Evolutionary conservation across 306 rosid species (phyloP), one percentile per base, ranked within the genome.

Genomic region (Dicorynia guianensis): DNA sequence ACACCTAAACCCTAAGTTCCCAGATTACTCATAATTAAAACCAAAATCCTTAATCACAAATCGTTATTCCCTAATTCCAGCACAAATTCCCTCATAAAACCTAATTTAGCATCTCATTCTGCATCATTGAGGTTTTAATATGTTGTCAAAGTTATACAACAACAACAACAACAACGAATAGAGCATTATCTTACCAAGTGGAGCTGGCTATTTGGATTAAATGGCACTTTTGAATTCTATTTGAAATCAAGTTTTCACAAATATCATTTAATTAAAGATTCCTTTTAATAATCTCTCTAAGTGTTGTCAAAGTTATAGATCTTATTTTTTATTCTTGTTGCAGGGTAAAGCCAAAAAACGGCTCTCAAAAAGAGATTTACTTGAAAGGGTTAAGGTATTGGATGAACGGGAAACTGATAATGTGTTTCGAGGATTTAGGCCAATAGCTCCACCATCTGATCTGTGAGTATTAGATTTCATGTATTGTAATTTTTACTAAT

Each of bases 271-370:
- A n/a, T n/a, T n/a, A n/a, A n/a, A n/a, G n/a, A n/a, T n/a, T n/a
- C n/a, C n/a, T n/a, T n/a, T n/a, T n/a, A n/a, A n/a, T n/a, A n/a
- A n/a, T n/a, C n/a, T n/a, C n/a, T n/a, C n/a, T n/a, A n/a, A n/a
- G n/a, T 8, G 50, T 11, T 52, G 39, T 69, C 63, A 72, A 76
- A 54, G 48, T 57, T 58, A 65, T 63, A 11, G 55, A 17, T 13
- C 15, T 68, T 30, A 58, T 66, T 35, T 11, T 44, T 72, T 78
- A 48, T 70, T 77, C 39, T 85, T 72, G 50, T 57, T 84, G 64
- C 74, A 92, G 97, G 87, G 89, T 63, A 88, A 80, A 80, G 83
- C 85, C 78, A 88, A 85, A 80, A 90, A 67, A 84, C 86, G 93
- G 82, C 95, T 94, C 68, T 47, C 91, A 42, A 87, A 3, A 83